Conservation (phyloP, 345 rosid genomes). For the Eutrema japonicum region DNA sequence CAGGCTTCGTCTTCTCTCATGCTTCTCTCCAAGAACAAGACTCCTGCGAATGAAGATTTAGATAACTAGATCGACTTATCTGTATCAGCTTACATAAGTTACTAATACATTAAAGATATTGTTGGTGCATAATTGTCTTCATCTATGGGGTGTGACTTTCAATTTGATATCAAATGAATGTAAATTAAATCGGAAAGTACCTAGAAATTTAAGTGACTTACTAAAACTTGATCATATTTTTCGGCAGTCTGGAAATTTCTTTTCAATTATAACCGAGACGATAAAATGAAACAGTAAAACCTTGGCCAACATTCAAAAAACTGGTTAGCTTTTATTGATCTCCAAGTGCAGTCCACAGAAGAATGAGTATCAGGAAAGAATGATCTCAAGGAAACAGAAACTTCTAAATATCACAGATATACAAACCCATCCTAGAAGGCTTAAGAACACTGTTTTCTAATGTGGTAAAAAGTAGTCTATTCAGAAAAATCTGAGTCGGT, state of each 20-base stretch:
- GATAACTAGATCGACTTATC: conserved; percentile 19
- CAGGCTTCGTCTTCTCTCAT: conserved; percentile 51
- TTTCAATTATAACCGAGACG: conserved; percentile 13
- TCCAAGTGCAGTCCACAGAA: conserved; percentile 13
- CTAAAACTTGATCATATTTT: conserved; percentile 22
- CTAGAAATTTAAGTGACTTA: conserved; percentile 15
- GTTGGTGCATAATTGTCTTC: conserved; percentile 16
- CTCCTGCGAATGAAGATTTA: conserved; percentile 30
- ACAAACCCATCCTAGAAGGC: conserved; percentile 31
- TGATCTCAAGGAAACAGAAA: conserved; percentile 16
- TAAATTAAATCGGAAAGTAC: conserved; percentile 22
- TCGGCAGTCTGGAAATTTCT: background rate
- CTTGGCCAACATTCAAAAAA: conserved; percentile 18
- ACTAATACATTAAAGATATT: conserved; percentile 26
- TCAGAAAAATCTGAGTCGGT: conserved; percentile 67
- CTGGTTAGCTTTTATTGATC: conserved; percentile 30
- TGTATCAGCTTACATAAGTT: conserved; percentile 28
- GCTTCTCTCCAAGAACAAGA: conserved; percentile 34
- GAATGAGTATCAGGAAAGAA: conserved; percentile 20
- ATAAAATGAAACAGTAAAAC: background rate
- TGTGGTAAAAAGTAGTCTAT: conserved; percentile 42
- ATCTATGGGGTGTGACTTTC: conserved; percentile 15
- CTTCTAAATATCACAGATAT: conserved; percentile 22
- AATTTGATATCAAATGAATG: conserved; percentile 27
- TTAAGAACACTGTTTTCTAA: conserved; percentile 31